Evolutionary conservation across 2,329 filamentous ascomycete species (phyloP), one percentile per base, ranked within the genome.

Genomic region (Epichloe elymi): DNA sequence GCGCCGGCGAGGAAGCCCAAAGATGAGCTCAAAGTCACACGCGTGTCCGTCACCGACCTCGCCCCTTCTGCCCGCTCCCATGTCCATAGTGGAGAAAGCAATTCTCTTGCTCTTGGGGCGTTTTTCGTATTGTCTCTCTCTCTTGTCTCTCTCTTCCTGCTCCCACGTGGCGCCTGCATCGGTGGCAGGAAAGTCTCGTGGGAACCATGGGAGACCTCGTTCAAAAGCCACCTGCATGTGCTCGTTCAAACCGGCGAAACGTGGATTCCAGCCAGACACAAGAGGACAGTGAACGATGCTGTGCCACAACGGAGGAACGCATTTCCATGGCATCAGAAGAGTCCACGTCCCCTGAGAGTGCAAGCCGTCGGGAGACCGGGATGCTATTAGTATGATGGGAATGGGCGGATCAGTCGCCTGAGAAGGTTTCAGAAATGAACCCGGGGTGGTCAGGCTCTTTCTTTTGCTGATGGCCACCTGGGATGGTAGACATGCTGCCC

Each of bases 291-390:
- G 88, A 68, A 95, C 84, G 14, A 97, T 69, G 45, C 80, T 82
- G 59, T 91, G 85, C 93, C 93, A 98, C 35, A 96, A 74, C 0
- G 88, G 80, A 37, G 81, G 73, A 37, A 97, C 85, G 59, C 87
- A 95, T 62, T 87, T 89, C 88, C 91, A 96, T 0, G 93, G 93
- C 3, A 93, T 75, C 23, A 97, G 73, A 1, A 97, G 64, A 0
- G 83, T 93, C 88, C 89, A 97, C 0, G 75, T 82, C 0, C 85
- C 84, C 46, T 85, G 81, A 1, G 73, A 70, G 45, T 75, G 76
- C 11, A 66, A 70, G 38, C 68, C 67, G 1, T 64, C 59, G 11
- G 68, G 63, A 10, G 74, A 64, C 3, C 80, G 76, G 11, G 78
- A 80, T 36, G 83, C 74, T 4, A 88, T 73, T 5, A 94, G 68